Conservation (phyloP, 2,329 filamentous ascomycete genomes). For the Coniella vitis region DNA sequence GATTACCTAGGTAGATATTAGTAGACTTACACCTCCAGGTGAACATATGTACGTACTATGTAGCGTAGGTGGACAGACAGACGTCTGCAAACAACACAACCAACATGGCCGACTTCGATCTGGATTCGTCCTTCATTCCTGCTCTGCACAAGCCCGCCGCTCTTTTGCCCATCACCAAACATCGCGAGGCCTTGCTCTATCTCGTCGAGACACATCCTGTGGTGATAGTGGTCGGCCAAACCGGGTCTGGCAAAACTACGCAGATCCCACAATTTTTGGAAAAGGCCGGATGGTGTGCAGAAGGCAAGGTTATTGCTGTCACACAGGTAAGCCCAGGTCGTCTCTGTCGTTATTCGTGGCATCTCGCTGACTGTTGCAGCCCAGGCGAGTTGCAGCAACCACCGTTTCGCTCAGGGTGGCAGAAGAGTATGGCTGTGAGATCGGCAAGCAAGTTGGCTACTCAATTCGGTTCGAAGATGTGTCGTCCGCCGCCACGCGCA, state of each 20-base stretch:
- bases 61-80: slow-evolving; percentile 9
- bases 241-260: slow-evolving; percentile 91
- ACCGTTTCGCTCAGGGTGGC: slow-evolving; percentile 85
- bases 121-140: slow-evolving; percentile 61
- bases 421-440: slow-evolving; percentile 76
- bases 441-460: slow-evolving; percentile 89
- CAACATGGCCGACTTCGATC: slow-evolving; percentile 49
- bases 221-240: slow-evolving; percentile 87
- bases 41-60: background rate
- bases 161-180: slow-evolving; percentile 79
- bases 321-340: slow-evolving; percentile 64
- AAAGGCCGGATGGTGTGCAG: slow-evolving; percentile 77
- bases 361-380: slow-evolving; percentile 41
- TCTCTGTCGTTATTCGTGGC: background rate
- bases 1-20: background rate
- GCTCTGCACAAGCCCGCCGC: slow-evolving; percentile 79
- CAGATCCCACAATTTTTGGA: slow-evolving; percentile 91
- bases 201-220: slow-evolving; percentile 77
- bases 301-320: slow-evolving; percentile 77
- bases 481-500: slow-evolving; percentile 74
- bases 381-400: slow-evolving; percentile 81
- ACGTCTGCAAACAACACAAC: background rate
- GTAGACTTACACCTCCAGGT: background rate
- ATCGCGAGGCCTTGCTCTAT: slow-evolving; percentile 75
- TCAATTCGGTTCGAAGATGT: slow-evolving; percentile 90